phyloP scores from a whole-genome alignment of 352 stramenopile species.

The Globisporangium nodosum region DNA sequence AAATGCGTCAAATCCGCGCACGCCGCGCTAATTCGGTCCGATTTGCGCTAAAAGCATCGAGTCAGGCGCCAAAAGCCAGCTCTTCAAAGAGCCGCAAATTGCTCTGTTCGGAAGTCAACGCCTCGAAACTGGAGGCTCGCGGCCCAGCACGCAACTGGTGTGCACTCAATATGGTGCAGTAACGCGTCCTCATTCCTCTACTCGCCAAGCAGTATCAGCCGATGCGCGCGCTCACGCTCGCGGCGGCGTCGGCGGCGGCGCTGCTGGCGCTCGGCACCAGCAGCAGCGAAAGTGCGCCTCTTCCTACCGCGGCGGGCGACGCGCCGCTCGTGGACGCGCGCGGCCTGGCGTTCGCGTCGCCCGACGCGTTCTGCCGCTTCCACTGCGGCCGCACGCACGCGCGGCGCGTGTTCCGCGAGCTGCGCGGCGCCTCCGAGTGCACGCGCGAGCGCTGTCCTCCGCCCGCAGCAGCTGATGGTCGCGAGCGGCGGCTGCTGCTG shows the following conservation, averaged over 20 bases:
- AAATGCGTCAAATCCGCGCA: not conserved
- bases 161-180: not conserved
- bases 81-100: too few relatives aligned
- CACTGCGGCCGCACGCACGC: slow-evolving; percentile 55
- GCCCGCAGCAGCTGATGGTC: not conserved
- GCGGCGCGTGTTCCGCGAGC: slow-evolving; percentile 28
- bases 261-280: not conserved
- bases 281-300: not conserved
- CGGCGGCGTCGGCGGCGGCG: too few relatives aligned
- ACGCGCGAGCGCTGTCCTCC: slow-evolving; percentile 18
- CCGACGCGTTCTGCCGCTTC: slow-evolving; percentile 47
- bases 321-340: slow-evolving; percentile 18
- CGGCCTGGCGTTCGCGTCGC: slow-evolving; percentile 42
- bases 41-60: too few relatives aligned
- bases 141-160: too few relatives aligned
- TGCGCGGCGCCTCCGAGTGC: slow-evolving; percentile 34
- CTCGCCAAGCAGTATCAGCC: not conserved
- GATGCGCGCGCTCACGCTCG: not conserved
- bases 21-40: too few relatives aligned
- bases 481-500: slow-evolving; percentile 8
- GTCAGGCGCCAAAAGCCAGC: too few relatives aligned
- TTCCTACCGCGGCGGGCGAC: too few relatives aligned
- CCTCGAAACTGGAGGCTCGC: too few relatives aligned
- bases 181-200: not conserved
- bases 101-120: too few relatives aligned